Conservation (phyloP, 208 protist species). For the Leishmania braziliensis region DNA sequence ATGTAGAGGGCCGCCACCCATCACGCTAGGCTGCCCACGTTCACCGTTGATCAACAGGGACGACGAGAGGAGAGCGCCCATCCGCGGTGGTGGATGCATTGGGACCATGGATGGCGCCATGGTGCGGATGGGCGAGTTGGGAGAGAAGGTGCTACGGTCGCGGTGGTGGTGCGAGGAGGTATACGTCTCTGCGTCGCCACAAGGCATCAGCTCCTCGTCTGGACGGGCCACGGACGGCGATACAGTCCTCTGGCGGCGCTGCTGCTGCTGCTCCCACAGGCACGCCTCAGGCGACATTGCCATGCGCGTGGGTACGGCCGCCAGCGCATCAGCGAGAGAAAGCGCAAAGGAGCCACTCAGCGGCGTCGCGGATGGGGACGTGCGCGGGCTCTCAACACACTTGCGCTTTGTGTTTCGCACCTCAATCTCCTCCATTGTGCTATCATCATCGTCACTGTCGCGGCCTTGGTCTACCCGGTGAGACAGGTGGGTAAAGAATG, state of each 20-base stretch:
- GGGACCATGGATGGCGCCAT: conserved; percentile 12
- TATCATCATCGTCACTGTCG: conserved; percentile 5
- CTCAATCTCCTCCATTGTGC: conserved; percentile 36
- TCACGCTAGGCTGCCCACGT: not conserved
- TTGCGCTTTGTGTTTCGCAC: conserved; percentile 15
- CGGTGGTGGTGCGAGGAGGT: not conserved
- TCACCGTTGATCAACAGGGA: not conserved
- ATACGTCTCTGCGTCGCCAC: not conserved
- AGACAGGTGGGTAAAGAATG: not conserved
- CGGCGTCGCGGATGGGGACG: conserved; percentile 14
- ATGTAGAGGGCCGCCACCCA: not conserved
- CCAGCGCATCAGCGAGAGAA: conserved; percentile 26
- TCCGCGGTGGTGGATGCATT: not conserved
- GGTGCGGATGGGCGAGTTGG: conserved; percentile 7
- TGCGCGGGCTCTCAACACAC: conserved; percentile 26
- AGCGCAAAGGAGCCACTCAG: conserved; percentile 3
- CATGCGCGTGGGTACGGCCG: conserved; percentile 4
- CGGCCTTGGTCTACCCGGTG: not conserved
- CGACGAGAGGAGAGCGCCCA: not conserved
- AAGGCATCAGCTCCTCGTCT: conserved; percentile 4
- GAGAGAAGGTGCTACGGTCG: conserved; percentile 3
- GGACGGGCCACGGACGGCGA: conserved; percentile 41
- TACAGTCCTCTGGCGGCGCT: conserved; percentile 25
- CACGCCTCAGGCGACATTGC: conserved; percentile 19
- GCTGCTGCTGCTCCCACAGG: conserved; percentile 20